phyloP scores from a whole-genome alignment of 257 asterid genomes.

The Plantago ovata region DNA sequence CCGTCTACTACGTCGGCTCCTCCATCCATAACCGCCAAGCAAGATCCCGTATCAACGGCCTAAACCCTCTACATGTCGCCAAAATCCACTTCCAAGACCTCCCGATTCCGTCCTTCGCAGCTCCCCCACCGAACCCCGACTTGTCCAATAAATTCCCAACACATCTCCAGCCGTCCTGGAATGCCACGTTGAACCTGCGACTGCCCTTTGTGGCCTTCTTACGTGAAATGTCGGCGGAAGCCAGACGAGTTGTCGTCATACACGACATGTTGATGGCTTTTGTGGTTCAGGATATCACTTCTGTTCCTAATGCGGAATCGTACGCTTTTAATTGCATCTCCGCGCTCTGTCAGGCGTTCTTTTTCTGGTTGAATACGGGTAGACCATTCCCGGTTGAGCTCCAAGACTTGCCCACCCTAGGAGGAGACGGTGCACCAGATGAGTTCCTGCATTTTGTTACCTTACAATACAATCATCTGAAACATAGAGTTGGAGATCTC shows the following conservation, averaged over 20 bases:
- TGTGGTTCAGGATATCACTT: constrained; percentile 27
- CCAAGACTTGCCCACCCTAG: constrained; percentile 15
- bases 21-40: constrained; percentile 45
- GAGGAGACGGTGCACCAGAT: constrained; percentile 11
- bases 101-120: constrained; percentile 18
- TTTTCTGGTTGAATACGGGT: constrained; percentile 18
- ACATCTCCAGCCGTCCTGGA: constrained; percentile 40
- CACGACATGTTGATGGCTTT: constrained; percentile 37
- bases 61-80: constrained; percentile 26
- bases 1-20: constrained; percentile 33
- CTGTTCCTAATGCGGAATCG: constrained; percentile 34
- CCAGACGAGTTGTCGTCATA: constrained; percentile 27
- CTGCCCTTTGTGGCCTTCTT: constrained; percentile 23
- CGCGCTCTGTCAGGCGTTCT: constrained; percentile 18
- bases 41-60: constrained; percentile 26
- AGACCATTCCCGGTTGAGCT: constrained; percentile 3
- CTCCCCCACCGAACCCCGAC: constrained; percentile 26
- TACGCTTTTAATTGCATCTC: constrained; percentile 37
- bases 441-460: constrained; percentile 10
- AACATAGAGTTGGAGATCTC: constrained; percentile 24
- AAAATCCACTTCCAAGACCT: constrained; percentile 35
- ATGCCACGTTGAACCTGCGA: constrained; percentile 30
- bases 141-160: constrained; percentile 25
- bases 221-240: background rate
- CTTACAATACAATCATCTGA: constrained; percentile 7